Percentiles rank a stretch among this genome's conserved stretches.
Evolutionary conservation across 768 basidiomycete genomes (phyloP).

Genomic region (Glaciozyma antarctica): DNA sequence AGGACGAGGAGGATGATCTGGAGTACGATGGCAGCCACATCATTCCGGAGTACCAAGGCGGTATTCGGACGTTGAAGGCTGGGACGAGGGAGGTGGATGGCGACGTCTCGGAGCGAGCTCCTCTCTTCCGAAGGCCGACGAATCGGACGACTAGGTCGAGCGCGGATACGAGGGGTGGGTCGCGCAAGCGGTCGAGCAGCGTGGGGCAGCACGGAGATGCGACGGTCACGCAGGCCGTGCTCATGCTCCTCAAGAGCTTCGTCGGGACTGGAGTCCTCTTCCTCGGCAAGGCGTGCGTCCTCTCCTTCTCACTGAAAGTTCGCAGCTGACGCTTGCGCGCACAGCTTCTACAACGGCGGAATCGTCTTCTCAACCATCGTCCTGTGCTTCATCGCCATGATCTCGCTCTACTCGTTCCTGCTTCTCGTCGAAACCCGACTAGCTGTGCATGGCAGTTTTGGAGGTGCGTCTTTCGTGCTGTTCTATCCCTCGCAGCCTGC

Average conservation of each 20-base stretch:
- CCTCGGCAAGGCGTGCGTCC: slow-evolving; percentile 80
- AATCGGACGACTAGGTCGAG: neutral
- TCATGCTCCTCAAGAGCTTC: slow-evolving; percentile 91
- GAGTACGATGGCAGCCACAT: slow-evolving; percentile 5
- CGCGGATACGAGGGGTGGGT: slow-evolving; percentile 11
- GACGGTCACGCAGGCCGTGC: slow-evolving; percentile 75
- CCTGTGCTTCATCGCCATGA: slow-evolving; percentile 67
- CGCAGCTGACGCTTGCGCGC: neutral
- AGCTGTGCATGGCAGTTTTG: slow-evolving; percentile 82
- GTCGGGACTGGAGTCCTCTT: slow-evolving; percentile 93
- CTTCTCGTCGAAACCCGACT: slow-evolving; percentile 79
- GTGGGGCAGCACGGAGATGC: slow-evolving; percentile 70
- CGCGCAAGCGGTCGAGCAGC: slow-evolving; percentile 47
- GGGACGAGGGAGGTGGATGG: slow-evolving; percentile 11
- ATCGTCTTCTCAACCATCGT: slow-evolving; percentile 74
- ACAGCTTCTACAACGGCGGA: slow-evolving; percentile 88
- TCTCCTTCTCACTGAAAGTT: no score
- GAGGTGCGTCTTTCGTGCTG: slow-evolving; percentile 50
- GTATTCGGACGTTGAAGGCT: slow-evolving; percentile 37
- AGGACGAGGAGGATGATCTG: slow-evolving; percentile 48
- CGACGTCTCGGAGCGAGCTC: no score
- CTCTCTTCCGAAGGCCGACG: neutral
- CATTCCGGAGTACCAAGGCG: slow-evolving; percentile 14
- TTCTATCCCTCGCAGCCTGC: no score
- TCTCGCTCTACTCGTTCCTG: slow-evolving; percentile 88